Percentiles rank a stretch among this genome's conserved stretches.
Evolutionary conservation across 208 protist genomes (phyloP).

Genomic region (Trichomonas vaginalis): DNA sequence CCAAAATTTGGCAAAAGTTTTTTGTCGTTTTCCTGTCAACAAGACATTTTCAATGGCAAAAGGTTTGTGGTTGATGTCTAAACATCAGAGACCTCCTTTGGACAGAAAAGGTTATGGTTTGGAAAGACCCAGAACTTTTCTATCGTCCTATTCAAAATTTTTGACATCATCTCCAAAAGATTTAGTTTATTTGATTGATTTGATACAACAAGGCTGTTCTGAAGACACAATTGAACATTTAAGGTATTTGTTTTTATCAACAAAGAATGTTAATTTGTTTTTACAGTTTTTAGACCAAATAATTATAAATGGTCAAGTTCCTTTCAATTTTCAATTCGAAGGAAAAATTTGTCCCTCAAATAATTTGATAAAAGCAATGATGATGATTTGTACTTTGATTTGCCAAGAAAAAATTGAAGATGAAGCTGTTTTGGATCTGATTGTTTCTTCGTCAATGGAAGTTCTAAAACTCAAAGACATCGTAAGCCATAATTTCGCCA

Average conservation of each 20-base stretch:
- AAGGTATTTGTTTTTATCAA: background rate
- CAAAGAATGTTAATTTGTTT: background rate
- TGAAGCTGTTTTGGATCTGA: background rate
- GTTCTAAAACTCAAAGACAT: background rate
- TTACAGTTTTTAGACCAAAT: background rate
- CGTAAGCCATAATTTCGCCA: background rate
- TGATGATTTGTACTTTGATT: background rate
- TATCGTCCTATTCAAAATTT: background rate
- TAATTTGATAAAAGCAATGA: background rate
- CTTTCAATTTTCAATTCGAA: background rate
- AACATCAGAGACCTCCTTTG: background rate
- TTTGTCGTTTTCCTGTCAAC: background rate
- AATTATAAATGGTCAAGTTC: background rate
- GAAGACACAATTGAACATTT: background rate
- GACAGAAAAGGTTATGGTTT: background rate
- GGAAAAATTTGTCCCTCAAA: background rate
- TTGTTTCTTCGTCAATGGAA: background rate
- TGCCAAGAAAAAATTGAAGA: background rate
- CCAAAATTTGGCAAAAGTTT: background rate
- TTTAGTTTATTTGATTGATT: background rate
- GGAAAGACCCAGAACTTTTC: background rate
- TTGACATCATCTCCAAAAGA: background rate
- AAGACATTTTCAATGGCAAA: background rate
- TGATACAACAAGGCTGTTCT: background rate
- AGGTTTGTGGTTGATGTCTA: background rate